phyloP scores from a whole-genome alignment of 2,329 filamentous ascomycete species.

The Fusarium acutatum region DNA sequence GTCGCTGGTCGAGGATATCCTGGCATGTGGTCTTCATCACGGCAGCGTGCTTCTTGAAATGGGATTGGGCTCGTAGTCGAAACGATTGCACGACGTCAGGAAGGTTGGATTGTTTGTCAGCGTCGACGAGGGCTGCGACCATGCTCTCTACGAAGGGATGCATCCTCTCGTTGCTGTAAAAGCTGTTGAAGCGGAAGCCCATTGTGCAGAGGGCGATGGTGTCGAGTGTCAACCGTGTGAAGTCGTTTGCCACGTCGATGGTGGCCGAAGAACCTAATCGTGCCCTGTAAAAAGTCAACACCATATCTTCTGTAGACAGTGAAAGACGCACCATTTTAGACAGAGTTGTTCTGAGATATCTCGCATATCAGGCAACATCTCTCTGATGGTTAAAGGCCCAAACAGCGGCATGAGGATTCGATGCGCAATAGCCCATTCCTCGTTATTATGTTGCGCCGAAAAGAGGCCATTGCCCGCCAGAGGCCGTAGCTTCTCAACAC shows the following conservation, averaged over 20 bases:
- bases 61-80: background rate
- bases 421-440: conserved; percentile 75
- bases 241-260: background rate
- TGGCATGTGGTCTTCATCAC: background rate
- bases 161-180: conserved; percentile 6
- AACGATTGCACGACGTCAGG: background rate
- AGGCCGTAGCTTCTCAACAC: conserved; percentile 63
- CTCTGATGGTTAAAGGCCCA: conserved; percentile 71
- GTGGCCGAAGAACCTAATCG: background rate
- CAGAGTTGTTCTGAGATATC: conserved; percentile 72
- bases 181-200: conserved; percentile 14
- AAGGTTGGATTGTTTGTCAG: background rate
- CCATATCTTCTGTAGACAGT: rapidly evolving
- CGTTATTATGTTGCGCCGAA: conserved; percentile 60
- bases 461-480: conserved; percentile 72
- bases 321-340: conserved; percentile 60
- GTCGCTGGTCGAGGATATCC: background rate
- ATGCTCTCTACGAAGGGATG: background rate
- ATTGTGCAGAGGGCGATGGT: conserved; percentile 13
- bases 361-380: conserved; percentile 75
- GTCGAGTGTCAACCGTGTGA: background rate
- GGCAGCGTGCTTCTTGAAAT: background rate
- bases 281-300: background rate
- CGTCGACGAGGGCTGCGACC: background rate
- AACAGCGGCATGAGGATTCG: conserved; percentile 73